phyloP scores from a whole-genome alignment of 108 stramenopile genomes.

The Seminavis robusta region DNA sequence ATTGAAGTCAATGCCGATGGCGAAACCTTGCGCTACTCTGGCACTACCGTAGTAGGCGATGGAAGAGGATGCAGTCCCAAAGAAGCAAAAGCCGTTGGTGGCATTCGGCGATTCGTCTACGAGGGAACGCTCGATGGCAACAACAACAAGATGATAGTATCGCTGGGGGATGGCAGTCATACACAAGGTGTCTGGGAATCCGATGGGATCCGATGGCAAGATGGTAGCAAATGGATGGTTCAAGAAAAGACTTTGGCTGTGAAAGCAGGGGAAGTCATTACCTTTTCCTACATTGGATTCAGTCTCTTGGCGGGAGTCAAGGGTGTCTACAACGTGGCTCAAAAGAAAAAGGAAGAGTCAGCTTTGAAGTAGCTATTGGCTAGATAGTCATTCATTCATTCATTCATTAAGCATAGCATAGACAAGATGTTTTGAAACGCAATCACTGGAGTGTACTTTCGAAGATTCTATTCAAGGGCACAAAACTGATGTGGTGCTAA shows the following conservation, averaged over 20 bases:
- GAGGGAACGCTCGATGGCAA: constrained; percentile 17
- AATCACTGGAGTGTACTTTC: too few relatives aligned
- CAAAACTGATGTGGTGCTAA: too few relatives aligned
- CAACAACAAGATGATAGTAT: constrained; percentile 5
- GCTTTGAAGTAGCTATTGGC: neutral
- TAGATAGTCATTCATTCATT: neutral
- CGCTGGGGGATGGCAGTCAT: constrained; percentile 34
- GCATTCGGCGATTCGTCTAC: constrained; percentile 16
- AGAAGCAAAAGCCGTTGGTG: constrained; percentile 22
- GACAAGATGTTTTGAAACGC: too few relatives aligned
- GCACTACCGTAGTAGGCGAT: constrained; percentile 33
- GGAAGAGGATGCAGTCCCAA: constrained; percentile 7
- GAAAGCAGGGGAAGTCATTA: constrained; percentile 20
- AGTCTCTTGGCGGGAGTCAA: constrained; percentile 34
- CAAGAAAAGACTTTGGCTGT: neutral
- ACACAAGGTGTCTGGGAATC: constrained; percentile 44
- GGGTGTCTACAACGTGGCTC: constrained; percentile 14
- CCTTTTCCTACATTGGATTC: constrained; percentile 32
- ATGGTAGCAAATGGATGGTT: constrained; percentile 38
- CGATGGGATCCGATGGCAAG: constrained; percentile 49
- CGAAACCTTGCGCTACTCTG: constrained; percentile 30
- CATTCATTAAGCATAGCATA: too few relatives aligned
- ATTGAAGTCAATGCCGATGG: constrained; percentile 23
- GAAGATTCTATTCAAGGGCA: too few relatives aligned
- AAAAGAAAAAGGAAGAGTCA: constrained; percentile 6